phyloP scores from a whole-genome alignment of 2,329 filamentous ascomycete species.

The Onygenales sp. region DNA sequence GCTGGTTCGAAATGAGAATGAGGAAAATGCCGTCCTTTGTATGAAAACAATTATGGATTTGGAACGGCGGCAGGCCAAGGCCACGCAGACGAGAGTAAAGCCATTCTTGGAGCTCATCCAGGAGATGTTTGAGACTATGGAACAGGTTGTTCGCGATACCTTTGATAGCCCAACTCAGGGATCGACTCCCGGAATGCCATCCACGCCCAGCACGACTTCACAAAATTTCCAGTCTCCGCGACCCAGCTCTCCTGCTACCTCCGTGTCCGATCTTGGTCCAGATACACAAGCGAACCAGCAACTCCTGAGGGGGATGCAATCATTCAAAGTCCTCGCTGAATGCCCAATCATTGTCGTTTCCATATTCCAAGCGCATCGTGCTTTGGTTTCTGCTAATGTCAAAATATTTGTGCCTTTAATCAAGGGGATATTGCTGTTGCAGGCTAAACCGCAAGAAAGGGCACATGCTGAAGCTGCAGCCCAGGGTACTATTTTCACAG shows the following conservation, averaged over 20 bases:
- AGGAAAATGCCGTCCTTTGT: constrained; percentile 96
- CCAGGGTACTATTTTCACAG: constrained; percentile 75
- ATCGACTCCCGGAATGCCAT: constrained; percentile 41
- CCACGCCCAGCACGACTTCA: constrained; percentile 41
- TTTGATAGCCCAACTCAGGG: constrained; percentile 63
- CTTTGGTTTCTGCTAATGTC: constrained; percentile 71
- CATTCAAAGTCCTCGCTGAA: constrained; percentile 95
- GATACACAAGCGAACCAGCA: constrained; percentile 77
- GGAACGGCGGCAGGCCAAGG: constrained; percentile 83
- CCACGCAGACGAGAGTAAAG: constrained; percentile 72
- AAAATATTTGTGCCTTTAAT: constrained; percentile 89
- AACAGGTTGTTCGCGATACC: constrained; percentile 87
- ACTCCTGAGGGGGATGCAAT: constrained; percentile 88
- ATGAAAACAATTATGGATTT: constrained; percentile 98
- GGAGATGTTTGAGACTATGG: constrained; percentile 92
- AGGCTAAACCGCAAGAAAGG: constrained; percentile 87
- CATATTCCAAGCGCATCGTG: constrained; percentile 87
- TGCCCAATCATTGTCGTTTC: constrained; percentile 98
- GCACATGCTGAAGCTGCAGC: constrained; percentile 78
- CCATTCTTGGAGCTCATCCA: constrained; percentile 84
- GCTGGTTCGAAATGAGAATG: constrained; percentile 83
- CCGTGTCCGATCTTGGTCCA: constrained; percentile 67
- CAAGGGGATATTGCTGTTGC: constrained; percentile 76
- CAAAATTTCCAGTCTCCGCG: constrained; percentile 77
- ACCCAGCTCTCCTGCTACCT: constrained; percentile 79